Base-by-base conservation (phyloP, 78 protist species). In the Dictyostelium capitatum region DNA sequence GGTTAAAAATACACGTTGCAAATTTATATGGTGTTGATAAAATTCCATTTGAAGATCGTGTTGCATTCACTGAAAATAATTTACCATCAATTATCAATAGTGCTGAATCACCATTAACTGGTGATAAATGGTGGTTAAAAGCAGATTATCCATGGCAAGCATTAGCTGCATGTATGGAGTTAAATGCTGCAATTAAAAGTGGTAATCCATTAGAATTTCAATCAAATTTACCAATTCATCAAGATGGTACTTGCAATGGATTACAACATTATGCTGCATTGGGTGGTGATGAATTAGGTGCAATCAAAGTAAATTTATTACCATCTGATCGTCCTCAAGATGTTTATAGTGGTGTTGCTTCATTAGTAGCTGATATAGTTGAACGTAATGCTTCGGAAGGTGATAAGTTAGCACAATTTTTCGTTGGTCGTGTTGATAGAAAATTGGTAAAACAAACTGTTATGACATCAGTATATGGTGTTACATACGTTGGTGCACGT, bases 221-320 rank as follows among this genome's bases (percentile, higher is more conserved):
- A 32, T 91, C 95, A 14, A 43, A 70, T 32, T 78, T 97, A n/a
- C 99, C 98, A 19, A 93, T 98, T 25, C 98, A 97, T 80, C 97
- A 95, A 91, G 99, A 97, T 75, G 99, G 99, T 23, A 72, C 96
- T 0, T 98, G 98, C 78, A 98, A 98, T 47, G 99, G 99, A 28
- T 78, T 98, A 78, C 99, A 98, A 95, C 99, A 98, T 89, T 98
- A 98, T 89, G 98, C 99, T 12, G 99, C 99, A 37, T 82, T 98
- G 41, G 98, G 98, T 10, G 97, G 98, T 41, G 99, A 98, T 57
- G 78, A 32, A 43, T 2, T 14, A 6, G 99, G 99, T 57, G 99
- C 96, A 3, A 4, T 6, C 57, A 94, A 83, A 54, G 99, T 98
- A 51, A 97, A 98, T 80, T 83, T 98, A 11, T 3, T 90, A 1